Base-by-base conservation (phyloP, 2,329 filamentous ascomycete species). In the Fusarium newnesense region DNA sequence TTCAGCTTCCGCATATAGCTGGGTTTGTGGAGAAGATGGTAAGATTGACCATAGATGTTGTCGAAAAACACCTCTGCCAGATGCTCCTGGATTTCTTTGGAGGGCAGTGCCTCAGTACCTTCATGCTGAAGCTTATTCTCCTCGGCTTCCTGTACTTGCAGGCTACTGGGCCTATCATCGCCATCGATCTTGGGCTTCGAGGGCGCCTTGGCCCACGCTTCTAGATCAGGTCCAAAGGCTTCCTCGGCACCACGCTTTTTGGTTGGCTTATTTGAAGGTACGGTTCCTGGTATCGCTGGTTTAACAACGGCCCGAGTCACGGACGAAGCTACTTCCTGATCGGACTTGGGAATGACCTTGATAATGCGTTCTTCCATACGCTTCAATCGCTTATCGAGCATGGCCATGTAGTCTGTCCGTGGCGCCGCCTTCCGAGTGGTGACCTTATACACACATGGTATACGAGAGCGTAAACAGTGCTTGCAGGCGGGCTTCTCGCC, bases 361-460 rank as follows among this genome's bases (percentile, higher is more conserved):
- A 98, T 97, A 71, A 98, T 96, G 64, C 96, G 92, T 78, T 98
- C 96, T 82, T 99, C 96, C 96, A 98, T 98, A 64, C 96, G 89
- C 85, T 97, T 98, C 75, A 98, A 83, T 60, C 96, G 90, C 83
- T 97, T 98, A 83, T 98, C 96, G 77, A 98, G 85, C 95, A 98
- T 98, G 46, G 95, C 95, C 96, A 98, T 98, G 82, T 98, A 98
- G 82, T 98, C 96, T 24, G 96, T 98, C 59, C 96, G 89, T 6
- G 96, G 96, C 7, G 95, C 95, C 3, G 96, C 95, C 82, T 98
- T 98, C 68, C 96, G 89, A 8, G 95, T 95, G 0, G 95, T 98
- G 67, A 97, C 94, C 80, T 98, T 98, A 87, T 98, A 99, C 9
- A 98, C 95, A 80, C 96, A 99, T 4, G 96, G 96, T 76, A 97